Conservation (phyloP, 2,329 filamentous ascomycete genomes). For the Fusarium sp. region DNA sequence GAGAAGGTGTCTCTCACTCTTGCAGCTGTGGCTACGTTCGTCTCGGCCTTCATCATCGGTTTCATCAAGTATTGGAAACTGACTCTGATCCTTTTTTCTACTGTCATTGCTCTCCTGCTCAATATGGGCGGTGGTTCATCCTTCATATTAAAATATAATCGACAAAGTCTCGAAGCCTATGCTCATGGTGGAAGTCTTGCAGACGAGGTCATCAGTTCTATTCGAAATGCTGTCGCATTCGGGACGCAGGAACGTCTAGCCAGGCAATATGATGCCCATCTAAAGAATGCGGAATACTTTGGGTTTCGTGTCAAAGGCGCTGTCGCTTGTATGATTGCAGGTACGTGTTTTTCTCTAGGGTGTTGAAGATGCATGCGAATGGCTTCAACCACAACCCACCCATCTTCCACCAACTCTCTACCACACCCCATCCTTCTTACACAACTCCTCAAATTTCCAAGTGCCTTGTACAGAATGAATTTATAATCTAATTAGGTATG, state of each 20-base stretch:
- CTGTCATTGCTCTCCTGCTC: slow-evolving; percentile 81
- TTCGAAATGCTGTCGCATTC: slow-evolving; percentile 92
- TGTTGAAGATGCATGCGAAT: background rate
- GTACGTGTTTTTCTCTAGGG: slow-evolving; percentile 59
- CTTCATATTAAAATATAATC: slow-evolving; percentile 85
- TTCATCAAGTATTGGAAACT: slow-evolving; percentile 95
- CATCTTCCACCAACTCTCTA: background rate
- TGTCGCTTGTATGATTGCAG: slow-evolving; percentile 81
- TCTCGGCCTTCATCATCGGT: slow-evolving; percentile 89
- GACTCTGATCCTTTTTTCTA: slow-evolving; percentile 85
- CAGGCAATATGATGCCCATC: slow-evolving; percentile 81
- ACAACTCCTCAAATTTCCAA: background rate
- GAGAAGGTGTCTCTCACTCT: slow-evolving; percentile 87
- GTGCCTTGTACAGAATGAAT: background rate
- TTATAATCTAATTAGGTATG: slow-evolving; percentile 79
- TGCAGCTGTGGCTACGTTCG: slow-evolving; percentile 81
- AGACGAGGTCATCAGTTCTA: slow-evolving; percentile 93
- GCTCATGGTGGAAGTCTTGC: slow-evolving; percentile 87
- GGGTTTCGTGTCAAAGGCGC: slow-evolving; percentile 80
- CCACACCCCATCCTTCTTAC: background rate
- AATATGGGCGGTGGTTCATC: slow-evolving; percentile 78
- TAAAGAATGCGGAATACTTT: slow-evolving; percentile 77
- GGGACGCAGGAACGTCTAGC: slow-evolving; percentile 94
- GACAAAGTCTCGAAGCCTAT: slow-evolving; percentile 80
- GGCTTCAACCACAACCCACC: background rate